Evolutionary conservation across 352 stramenopile genomes (phyloP).

Genomic region (Phytophthora uliginosa): DNA sequence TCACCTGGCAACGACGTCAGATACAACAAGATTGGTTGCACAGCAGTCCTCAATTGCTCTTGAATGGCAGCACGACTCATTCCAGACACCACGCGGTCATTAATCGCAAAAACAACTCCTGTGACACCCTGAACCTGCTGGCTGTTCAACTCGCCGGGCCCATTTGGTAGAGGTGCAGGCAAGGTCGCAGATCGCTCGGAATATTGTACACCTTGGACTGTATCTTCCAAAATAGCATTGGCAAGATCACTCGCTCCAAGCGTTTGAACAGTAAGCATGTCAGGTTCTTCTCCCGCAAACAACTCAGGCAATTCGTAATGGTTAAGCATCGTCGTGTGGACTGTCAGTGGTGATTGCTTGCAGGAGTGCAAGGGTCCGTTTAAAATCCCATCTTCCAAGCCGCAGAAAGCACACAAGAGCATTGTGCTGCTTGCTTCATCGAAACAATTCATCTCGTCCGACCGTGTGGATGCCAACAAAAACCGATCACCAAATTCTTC

Average conservation of each 20-base stretch:
- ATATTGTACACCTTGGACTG: slow-evolving; percentile 48
- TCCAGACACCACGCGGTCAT: slow-evolving; percentile 62
- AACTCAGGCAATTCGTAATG: slow-evolving; percentile 65
- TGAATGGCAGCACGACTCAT: slow-evolving; percentile 48
- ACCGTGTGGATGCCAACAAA: slow-evolving; percentile 19
- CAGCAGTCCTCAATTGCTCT: slow-evolving; percentile 44
- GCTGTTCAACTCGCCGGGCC: slow-evolving; percentile 2
- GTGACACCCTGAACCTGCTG: slow-evolving; percentile 15
- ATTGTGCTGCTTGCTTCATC: slow-evolving; percentile 2
- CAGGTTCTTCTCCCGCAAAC: slow-evolving; percentile 33
- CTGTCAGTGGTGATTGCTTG: slow-evolving; percentile 65
- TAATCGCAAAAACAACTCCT: slow-evolving; percentile 60
- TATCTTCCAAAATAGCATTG: slow-evolving; percentile 42
- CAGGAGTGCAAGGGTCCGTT: slow-evolving; percentile 62
- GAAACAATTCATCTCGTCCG: slow-evolving; percentile 3
- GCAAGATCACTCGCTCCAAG: slow-evolving; percentile 36
- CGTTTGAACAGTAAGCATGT: slow-evolving; percentile 35
- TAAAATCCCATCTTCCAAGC: slow-evolving; percentile 71
- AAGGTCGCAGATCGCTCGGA: slow-evolving; percentile 20
- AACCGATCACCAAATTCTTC: slow-evolving; percentile 71
- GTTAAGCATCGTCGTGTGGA: slow-evolving; percentile 48
- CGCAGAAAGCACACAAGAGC: slow-evolving; percentile 62
- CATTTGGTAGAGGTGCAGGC: neutral
- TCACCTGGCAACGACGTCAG: slow-evolving; percentile 56
- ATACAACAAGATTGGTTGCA: slow-evolving; percentile 53